Percentiles rank a stretch among this genome's conserved stretches.
Conservation (phyloP, 2,329 filamentous ascomycete species). For the Macrophomina pseudophaseolina region DNA sequence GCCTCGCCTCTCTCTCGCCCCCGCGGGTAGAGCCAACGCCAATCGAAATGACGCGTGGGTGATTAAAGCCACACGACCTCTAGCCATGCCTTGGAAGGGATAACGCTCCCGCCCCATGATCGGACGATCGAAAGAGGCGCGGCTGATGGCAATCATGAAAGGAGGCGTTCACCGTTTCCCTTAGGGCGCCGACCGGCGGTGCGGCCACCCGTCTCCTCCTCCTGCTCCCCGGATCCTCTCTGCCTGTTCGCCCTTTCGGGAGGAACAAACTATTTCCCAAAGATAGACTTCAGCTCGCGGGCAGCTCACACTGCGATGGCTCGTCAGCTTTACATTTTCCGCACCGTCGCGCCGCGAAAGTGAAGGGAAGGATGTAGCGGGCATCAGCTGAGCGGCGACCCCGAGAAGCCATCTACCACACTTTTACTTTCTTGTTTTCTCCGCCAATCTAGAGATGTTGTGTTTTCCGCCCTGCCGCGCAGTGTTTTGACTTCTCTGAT, state of each 20-base stretch:
- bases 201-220: background rate
- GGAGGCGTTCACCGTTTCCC: background rate
- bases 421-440: background rate
- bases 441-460: background rate
- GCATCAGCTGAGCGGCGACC: background rate
- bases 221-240: background rate
- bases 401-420: slow-evolving; percentile 15
- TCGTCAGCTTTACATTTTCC: background rate
- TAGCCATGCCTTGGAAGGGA: background rate
- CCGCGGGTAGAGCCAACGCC: background rate
- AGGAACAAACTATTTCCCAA: background rate
- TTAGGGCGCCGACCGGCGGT: slow-evolving; percentile 1
- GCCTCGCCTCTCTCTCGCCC: background rate
- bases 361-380: slow-evolving; percentile 2
- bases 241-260: background rate
- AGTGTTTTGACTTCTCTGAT: background rate
- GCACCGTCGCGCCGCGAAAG: background rate
- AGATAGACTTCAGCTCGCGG: slow-evolving; percentile 6
- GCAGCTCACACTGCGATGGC: background rate
- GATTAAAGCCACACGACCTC: background rate
- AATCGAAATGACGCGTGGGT: slow-evolving; percentile 1
- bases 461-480: background rate
- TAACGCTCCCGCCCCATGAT: slow-evolving; percentile 10
- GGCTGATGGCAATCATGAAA: background rate
- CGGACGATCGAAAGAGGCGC: slow-evolving; percentile 9